Evolutionary conservation across 768 basidiomycete genomes (phyloP), one percentile per base, ranked within the genome.

Genomic region (Tricholoma hemisulphureum): DNA sequence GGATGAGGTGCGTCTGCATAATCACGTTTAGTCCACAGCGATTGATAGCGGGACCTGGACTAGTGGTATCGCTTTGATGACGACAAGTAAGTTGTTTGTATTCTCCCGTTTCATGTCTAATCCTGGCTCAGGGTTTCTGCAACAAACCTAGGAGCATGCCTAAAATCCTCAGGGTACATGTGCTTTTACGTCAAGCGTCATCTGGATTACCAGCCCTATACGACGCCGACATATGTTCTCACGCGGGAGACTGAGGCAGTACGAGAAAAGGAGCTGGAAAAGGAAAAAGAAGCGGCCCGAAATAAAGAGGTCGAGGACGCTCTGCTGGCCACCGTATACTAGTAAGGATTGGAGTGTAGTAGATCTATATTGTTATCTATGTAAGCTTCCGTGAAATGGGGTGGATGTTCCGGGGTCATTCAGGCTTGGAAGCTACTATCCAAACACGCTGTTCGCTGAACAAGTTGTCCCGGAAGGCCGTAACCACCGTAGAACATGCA

Each of bases 21-120:
- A 18, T 53, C 28, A 28, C 16, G 37, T 55, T 49, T 20, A 21
- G 39, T 34, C 18, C 18, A 39, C 49, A 16, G 20, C n/a, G 10
- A 34, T 49, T 43, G 43, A 49, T 23, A 14, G 11, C 37, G 24
- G 43, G 39, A 51, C 50, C 41, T 51, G 9, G 23, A 18, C 29
- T 52, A 95, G 87, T 98, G 93, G 93, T 96, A 91, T 73, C 87
- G 87, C 21, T 94, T 93, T 71, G 94, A 97, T 69, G 95, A 97
- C 67, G 94, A 95, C 65, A 96, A 92, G 90, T 92, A 65, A 69
- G 84, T 69, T 11, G 28, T 35, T 20, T 49, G 34, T 20, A 53
- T 28, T 55, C 29, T 56, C 28, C n/a, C n/a, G 18, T 49, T 29
- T 29, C 28, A 6, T 29, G 16, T 28, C 26, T 28, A 29, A 49